These are phyloP conservation scores for Sarcodon sp. DNA, from an alignment of 768 basidiomycete species.

Conservation along the genomic window DNA sequence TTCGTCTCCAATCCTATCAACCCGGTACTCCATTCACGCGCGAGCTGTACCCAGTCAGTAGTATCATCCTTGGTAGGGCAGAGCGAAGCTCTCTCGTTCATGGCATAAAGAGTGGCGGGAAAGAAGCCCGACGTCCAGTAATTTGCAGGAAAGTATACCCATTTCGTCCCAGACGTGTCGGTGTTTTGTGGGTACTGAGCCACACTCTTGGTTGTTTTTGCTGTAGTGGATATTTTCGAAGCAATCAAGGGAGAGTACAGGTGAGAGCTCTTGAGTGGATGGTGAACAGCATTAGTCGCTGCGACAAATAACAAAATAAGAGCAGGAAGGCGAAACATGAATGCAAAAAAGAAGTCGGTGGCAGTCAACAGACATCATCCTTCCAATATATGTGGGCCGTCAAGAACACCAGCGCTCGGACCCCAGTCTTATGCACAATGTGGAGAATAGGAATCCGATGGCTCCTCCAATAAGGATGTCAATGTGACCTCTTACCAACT, in stretches of 20 bases:
- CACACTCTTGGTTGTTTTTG: conserved; percentile 27
- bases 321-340: too few species aligned
- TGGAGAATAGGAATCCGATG: too few species aligned
- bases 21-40: conserved; percentile 35
- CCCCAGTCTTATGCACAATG: too few species aligned
- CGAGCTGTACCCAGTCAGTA: conserved; percentile 47
- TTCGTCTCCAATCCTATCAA: conserved; percentile 34
- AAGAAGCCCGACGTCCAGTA: conserved; percentile 65
- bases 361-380: too few species aligned
- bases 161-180: conserved; percentile 29
- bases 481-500: too few species aligned
- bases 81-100: conserved; percentile 37
- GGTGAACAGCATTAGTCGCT: too few species aligned
- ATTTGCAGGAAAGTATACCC: conserved; percentile 40
- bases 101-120: conserved; percentile 44
- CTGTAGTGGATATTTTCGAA: conserved; percentile 45
- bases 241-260: conserved; percentile 49
- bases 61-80: conserved; percentile 29
- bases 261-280: conserved; percentile 11
- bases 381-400: too few species aligned
- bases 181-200: conserved; percentile 52
- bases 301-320: too few species aligned
- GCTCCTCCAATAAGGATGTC: too few species aligned
- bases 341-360: too few species aligned
- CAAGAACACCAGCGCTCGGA: too few species aligned